Base-by-base conservation (phyloP, 2,329 filamentous ascomycete species). In the Colletotrichum caudatum region DNA sequence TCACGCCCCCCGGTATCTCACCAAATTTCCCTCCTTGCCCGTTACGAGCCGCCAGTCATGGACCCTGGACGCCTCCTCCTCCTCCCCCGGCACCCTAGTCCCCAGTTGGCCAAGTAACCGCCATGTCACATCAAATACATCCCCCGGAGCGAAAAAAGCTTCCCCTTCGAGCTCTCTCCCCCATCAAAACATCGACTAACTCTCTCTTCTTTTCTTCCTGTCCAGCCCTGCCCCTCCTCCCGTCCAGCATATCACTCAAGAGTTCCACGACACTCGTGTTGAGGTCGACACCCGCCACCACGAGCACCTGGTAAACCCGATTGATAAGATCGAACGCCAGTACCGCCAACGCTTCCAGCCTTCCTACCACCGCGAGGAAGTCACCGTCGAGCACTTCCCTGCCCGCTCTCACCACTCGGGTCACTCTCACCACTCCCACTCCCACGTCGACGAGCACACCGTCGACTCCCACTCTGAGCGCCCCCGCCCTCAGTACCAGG, bases 311-410 rank as follows among this genome's bases (percentile, higher is more conserved):
- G 79, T 79, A 77, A 85, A 82, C 76, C 82, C 86, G 76, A 86
- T 92, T 81, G 90, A 92, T 83, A 81, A 88, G 76, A 88, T 88
- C 79, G 90, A 92, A 83, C 88, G 88, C 82, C 86, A 91, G 82
- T 91, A 91, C 81, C 89, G 90, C 79, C 83, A 89, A 80, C 88
- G 87, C 75, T 84, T 86, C 82, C 88, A 89, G 76, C 85, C 87
- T 76, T 82, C 79, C 79, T 84, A 84, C 81, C 77, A 81, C 70
- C 75, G 76, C 68, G 81, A 85, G 73, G 80, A 84, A 64, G 75
- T 78, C 70, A 73, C 75, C 68, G 78, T 79, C 76, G 65, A 76
- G 69, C 74, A 73, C 74, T 70, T 75, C 81, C 82, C 77, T 82
- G 84, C 74, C 79, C 82, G 72, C 82, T 83, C 65, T 35, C 59